Evolutionary conservation across 148 eudicot species (phyloP).

Genomic region (Fallopia convolvulus): DNA sequence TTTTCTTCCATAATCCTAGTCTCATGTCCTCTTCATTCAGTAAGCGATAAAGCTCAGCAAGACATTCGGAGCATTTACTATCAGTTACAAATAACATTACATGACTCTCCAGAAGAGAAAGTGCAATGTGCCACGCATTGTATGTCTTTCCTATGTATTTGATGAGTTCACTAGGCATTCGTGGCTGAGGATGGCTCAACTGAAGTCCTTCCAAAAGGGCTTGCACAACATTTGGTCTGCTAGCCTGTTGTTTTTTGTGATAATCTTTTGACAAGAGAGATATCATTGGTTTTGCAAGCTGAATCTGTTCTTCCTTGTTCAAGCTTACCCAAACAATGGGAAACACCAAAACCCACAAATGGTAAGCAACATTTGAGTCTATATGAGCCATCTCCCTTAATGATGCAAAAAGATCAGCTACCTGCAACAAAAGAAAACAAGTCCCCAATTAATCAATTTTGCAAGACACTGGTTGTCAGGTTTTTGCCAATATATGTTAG

Average conservation of each 20-base stretch:
- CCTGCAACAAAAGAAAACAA: slow-evolving; percentile 35
- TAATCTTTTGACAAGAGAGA: slow-evolving; percentile 88
- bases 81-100: slow-evolving; percentile 90
- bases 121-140: slow-evolving; percentile 98
- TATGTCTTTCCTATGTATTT: slow-evolving; percentile 96
- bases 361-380: slow-evolving; percentile 98
- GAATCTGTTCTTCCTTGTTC: slow-evolving; percentile 90
- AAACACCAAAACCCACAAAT: slow-evolving; percentile 95
- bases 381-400: slow-evolving; percentile 96
- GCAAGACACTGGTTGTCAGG: background rate
- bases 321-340: slow-evolving; percentile 99
- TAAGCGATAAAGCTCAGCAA: slow-evolving; percentile 93
- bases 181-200: slow-evolving; percentile 98
- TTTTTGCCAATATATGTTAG: background rate
- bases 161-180: slow-evolving; percentile 97
- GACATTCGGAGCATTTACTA: slow-evolving; percentile 86
- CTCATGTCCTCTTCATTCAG: slow-evolving; percentile 99
- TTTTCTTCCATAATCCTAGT: slow-evolving; percentile 96
- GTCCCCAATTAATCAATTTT: background rate
- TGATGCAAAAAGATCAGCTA: slow-evolving; percentile 85
- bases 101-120: slow-evolving; percentile 93
- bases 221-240: slow-evolving; percentile 95
- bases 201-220: slow-evolving; percentile 98
- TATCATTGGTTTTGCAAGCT: slow-evolving; percentile 94
- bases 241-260: slow-evolving; percentile 86